Base-by-base conservation (phyloP, 139 green algal genomes). In the Closterium sp. region DNA sequence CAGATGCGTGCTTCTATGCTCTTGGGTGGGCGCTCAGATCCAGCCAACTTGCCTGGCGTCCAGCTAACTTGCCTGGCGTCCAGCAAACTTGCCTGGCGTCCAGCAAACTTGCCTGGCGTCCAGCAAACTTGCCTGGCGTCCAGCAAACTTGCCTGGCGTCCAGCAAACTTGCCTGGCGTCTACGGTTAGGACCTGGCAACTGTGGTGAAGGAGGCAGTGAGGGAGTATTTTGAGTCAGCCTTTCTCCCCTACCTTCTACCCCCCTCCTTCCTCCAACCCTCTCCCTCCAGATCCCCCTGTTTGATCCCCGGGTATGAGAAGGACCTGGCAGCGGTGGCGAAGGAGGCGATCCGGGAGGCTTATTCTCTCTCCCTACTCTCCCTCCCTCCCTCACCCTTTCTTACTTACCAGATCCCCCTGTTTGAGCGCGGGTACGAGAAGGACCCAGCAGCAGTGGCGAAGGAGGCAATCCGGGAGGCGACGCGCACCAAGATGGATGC, bases 361-460 rank as follows among this genome's bases (percentile, higher is more conserved):
- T 12, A 16, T 9, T 69, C 43, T 69, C 7, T 28, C 9, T 28
- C 43, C 5, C 43, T 25, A 1, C 10, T 9, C 43, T 28, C 10
- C 43, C 8, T 3, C 55, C 16, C 25, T 28, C 10, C 16, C 55
- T 3, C n/a, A n/a, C n/a, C n/a, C n/a, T n/a, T n/a, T n/a, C 25
- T 89, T 35, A 23, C 19, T 91, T 19, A 23, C 28, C 93, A 96
- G 87, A 96, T 99, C 32, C 95, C 97, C 2, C 96, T 99, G 92
- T 99, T 98, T 90, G 98, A 99, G 96, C 94, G 97, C 3, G 98
- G 98, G 16, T 99, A 99, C 92, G 98, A 99, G 94, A 99, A 99
- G 95, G 98, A 99, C 95, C 98, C 98, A 4, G 97, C 97, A 55
- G 96, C 95, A 76, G 97, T 97, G 64, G 98, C 98, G 1, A 95